phyloP scores from a whole-genome alignment of 2,329 filamentous ascomycete genomes.

The Penicillium sp. region DNA sequence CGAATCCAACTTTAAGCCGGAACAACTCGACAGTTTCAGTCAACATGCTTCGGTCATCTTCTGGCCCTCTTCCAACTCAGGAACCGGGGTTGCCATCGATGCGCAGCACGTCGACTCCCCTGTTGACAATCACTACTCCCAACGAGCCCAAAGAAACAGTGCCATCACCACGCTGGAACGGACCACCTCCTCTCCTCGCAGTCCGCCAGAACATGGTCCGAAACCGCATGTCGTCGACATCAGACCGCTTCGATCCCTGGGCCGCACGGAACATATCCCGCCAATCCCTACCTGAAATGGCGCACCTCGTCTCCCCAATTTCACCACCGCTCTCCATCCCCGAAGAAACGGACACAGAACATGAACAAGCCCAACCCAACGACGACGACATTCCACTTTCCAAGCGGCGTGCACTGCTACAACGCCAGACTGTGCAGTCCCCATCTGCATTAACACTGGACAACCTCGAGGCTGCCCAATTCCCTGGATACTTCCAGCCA shows the following conservation, averaged over 20 bases:
- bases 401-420: slow-evolving; percentile 55
- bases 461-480: slow-evolving; percentile 6
- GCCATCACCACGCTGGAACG: slow-evolving; percentile 21
- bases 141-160: slow-evolving; percentile 11
- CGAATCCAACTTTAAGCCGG: slow-evolving; percentile 5
- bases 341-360: slow-evolving; percentile 18
- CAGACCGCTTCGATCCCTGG: slow-evolving; percentile 28
- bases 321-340: slow-evolving; percentile 14
- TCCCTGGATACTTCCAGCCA: slow-evolving; percentile 7
- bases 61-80: neutral
- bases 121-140: slow-evolving; percentile 16
- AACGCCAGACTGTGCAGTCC: slow-evolving; percentile 42
- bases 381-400: slow-evolving; percentile 64
- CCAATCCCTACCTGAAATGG: slow-evolving; percentile 19
- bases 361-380: slow-evolving; percentile 18
- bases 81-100: neutral
- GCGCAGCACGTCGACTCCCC: slow-evolving; percentile 17
- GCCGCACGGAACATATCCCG: slow-evolving; percentile 22
- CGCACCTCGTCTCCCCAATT: slow-evolving; percentile 14
- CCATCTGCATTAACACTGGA: slow-evolving; percentile 47
- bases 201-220: slow-evolving; percentile 47
- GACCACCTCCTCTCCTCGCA: slow-evolving; percentile 44
- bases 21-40: slow-evolving; percentile 14
- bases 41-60: slow-evolving; percentile 1
- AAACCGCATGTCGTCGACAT: slow-evolving; percentile 32